These are phyloP conservation scores for Akebia trifoliata DNA, from an alignment of 164 flowering plant genomes.

Conservation along the genomic window DNA sequence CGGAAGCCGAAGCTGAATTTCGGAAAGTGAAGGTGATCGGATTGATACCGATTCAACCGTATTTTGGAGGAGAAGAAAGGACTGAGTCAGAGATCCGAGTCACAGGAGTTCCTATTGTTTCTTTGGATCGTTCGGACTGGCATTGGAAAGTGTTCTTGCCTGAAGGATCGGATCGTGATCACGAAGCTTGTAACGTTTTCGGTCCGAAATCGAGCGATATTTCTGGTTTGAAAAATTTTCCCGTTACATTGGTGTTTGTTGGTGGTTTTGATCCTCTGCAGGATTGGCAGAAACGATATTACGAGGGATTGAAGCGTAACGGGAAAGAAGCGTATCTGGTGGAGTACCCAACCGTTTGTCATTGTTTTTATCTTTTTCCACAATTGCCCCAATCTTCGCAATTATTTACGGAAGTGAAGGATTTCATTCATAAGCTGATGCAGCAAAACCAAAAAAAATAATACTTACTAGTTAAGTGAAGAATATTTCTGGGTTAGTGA, in stretches of 20 bases:
- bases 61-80: conserved; percentile 41
- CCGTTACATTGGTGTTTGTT: conserved; percentile 24
- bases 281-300: conserved; percentile 16
- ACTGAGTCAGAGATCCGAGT: conserved; percentile 28
- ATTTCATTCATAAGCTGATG: conserved; percentile 10
- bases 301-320: conserved; percentile 1
- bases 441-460: no score
- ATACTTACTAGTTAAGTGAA: no score
- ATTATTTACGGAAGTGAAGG: conserved; percentile 9
- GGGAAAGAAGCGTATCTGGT: conserved; percentile 4
- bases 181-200: conserved; percentile 24
- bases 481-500: no score
- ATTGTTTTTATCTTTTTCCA: conserved; percentile 23
- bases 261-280: conserved; percentile 29
- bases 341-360: conserved; percentile 15
- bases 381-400: conserved; percentile 20
- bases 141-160: conserved; percentile 34
- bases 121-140: conserved; percentile 17
- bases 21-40: conserved; percentile 16
- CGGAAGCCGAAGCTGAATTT: conserved; percentile 2
- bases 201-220: conserved; percentile 20
- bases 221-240: conserved; percentile 13
- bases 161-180: conserved; percentile 33
- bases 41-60: conserved; percentile 21
- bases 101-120: conserved; percentile 1